Evolutionary conservation across 2,329 filamentous ascomycete species (phyloP), one percentile per base, ranked within the genome.

Genomic region (Monilinia fructigena): DNA sequence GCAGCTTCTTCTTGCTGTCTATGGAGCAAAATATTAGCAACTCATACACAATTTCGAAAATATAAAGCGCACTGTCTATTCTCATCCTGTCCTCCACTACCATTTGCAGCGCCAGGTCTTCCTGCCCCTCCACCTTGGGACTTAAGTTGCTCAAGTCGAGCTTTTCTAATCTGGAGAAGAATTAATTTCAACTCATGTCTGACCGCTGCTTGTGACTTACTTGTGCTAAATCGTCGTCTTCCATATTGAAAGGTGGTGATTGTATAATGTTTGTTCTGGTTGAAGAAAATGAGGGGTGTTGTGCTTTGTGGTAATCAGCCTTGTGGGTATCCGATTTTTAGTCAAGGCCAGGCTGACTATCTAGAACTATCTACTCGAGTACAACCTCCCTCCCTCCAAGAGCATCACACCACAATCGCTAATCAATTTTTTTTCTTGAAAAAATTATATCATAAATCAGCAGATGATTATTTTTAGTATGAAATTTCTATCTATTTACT

Each of bases 131-230:
- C 82, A 70, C 84, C 80, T 79, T 90, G 82, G 74, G 93, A 85
- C 79, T 96, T 95, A 72, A 98, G 89, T 81, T 99, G 93, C 79
- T 94, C 91, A 65, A 97, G 88, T 70, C 95, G 92, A 75, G 94
- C 94, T 79, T 92, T 90, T 77, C 94, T 85, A 77, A 98, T 97
- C 90, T 97, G 75, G 8, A 23, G 68, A 23, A 35, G 18, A 42
- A 8, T 31, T 47, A 42, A 54, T 67, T 40, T 66, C 23, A 14
- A 38, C 5, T 38, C 8, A 11, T 38, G n/a, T 10, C 2, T 11
- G 35, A 55, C 12, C 14, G 56, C 18, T 1, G 47, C 45, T 28
- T 26, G 8, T 20, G 16, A 55, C 28, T 26, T 70, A 76, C 75
- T 65, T 75, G 74, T 70, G 74, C 75, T 68, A 76, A 69, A 67